Evolutionary conservation across 169 alveolate genomes (phyloP), one percentile per base, ranked within the genome.

Genomic region (Cryptosporidium felis): DNA sequence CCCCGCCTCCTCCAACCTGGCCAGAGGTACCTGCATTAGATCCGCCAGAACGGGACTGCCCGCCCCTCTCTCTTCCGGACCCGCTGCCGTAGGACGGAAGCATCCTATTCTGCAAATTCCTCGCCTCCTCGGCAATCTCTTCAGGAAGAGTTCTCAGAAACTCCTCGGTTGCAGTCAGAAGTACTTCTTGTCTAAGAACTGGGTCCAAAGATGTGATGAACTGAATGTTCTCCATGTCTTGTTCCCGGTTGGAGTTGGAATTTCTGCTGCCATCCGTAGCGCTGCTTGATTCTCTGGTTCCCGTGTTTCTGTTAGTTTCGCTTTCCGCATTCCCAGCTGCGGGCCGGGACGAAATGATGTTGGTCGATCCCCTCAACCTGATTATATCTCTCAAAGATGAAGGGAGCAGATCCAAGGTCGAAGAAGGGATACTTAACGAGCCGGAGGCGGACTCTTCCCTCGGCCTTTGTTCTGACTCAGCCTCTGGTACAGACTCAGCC

Each of bases 161-260:
- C 38, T 90, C 91, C 41, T 89, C 91, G 46, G 91, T 89, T 2
- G 94, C 94, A 0, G 94, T 89, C 6, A 93, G 62, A 21, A 93
- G 92, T 40, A 92, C 93, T 62, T 93, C 96, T 46, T 92, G 91
- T 38, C 96, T 62, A 42, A 93, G 47, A 26, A 90, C 89, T 2
- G 96, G 96, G 23, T 93, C 92, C 21, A 93, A 88, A 6, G 94
- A 82, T 8, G 95, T 92, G 12, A 93, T 80, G 81, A 93, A 93
- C 14, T 91, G 89, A 18, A 93, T 90, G 62, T 91, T 90, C 36
- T 93, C 95, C 16, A 82, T 59, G 30, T 92, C 95, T 1, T 85
- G 82, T 36, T 80, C 56, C 4, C 67, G 49, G 12, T 26, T 42
- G 14, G n/a, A n/a, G n/a, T n/a, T n/a, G n/a, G n/a, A n/a, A n/a